Conservation (phyloP, 2,329 filamentous ascomycete species). For the Botrytis fragariae region DNA sequence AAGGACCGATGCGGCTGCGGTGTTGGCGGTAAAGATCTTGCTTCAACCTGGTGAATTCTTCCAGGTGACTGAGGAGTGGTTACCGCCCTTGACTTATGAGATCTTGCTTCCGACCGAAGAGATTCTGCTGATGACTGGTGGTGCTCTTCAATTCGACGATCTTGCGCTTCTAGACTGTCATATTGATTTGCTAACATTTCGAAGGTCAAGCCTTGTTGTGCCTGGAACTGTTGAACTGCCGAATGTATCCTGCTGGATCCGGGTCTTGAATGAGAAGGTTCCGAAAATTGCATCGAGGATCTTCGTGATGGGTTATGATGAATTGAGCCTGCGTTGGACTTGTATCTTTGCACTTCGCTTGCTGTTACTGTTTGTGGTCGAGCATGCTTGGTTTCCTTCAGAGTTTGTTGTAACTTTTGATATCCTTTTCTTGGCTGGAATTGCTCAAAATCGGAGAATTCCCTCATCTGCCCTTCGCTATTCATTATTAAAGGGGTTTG, state of each 20-base stretch:
- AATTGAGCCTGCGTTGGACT: neutral
- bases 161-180: neutral
- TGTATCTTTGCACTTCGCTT: neutral
- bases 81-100: neutral
- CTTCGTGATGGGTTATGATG: neutral
- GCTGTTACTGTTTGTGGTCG: neutral
- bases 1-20: too few relatives aligned
- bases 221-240: neutral
- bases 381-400: neutral
- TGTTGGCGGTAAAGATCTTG: neutral
- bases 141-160: neutral
- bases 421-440: neutral
- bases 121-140: neutral
- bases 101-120: neutral
- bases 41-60: neutral
- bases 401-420: neutral
- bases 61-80: neutral
- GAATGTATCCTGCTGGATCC: neutral
- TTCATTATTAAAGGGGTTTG: neutral
- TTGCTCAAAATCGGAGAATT: neutral
- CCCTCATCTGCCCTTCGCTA: accelerated
- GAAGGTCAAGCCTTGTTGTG: accelerated
- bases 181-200: neutral
- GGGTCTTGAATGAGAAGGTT: neutral
- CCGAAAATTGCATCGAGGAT: neutral